Base-by-base conservation (phyloP, 192 early-diverging fungal species). In the Irineochytrium annulatum region DNA sequence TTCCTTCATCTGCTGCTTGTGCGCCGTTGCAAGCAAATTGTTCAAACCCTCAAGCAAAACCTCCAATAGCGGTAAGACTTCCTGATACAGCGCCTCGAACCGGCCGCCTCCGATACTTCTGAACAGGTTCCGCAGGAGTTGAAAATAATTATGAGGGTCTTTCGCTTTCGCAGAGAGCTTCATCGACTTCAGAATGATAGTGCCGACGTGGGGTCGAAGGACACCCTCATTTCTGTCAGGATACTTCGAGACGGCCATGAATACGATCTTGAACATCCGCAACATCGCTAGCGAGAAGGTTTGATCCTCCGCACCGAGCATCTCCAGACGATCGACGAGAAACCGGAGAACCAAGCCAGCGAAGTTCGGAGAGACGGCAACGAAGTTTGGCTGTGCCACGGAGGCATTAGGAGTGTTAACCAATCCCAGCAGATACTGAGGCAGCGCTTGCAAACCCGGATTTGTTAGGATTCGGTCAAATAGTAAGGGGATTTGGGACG, bases 61-160 rank as follows among this genome's bases (percentile, higher is more conserved):
- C 61, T 92, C 95, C 32, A 99, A 71, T 43, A 98, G 70, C 0
- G 97, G 94, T 30, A 92, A 81, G 4, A 98, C 94, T 69, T 97
- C 95, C 65, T 94, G 89, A 73, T 99, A 97, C 13, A 98, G 80
- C 34, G 86, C 58, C 70, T 98, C 95, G 71, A 95, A 98, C 29
- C 92, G 85, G 2, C 95, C 97, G 27, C 94, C 95, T 32, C 93
- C 95, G 60, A 99, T 98, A 62, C 92, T 92, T 27, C 95, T 83
- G 76, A 98, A 99, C 5, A 98, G 77, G 1, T 86, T 80, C 8
- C 93, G 89, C 24, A 99, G 69, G 0, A 99, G 75, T 54, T 91
- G 58, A 74, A 98, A 98, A 73, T 97, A 98, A 73, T 95, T 92
- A 39, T 86, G 74, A 1, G 95, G 92, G 29, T 89, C 78, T 60